A percentile compares a stretch with the other conserved stretches of the same genome.
phyloP scores from a whole-genome alignment of 2,329 filamentous ascomycete genomes.

The Xylariales sp. region DNA sequence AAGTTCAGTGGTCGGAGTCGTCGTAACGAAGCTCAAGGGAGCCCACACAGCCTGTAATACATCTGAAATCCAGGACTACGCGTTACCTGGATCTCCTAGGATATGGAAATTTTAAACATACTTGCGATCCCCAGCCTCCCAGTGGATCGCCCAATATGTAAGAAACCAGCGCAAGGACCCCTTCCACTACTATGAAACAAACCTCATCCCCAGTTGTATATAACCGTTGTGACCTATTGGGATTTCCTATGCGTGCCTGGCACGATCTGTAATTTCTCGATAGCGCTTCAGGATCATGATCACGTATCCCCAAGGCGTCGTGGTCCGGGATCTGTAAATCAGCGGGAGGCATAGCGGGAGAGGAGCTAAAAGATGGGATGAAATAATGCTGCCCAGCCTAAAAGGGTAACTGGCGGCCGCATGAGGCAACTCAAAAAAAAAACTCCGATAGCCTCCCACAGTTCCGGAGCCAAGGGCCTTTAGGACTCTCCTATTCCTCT shows the following conservation, averaged over 20 bases:
- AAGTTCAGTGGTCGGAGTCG: neutral
- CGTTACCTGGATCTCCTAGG: too few relatives aligned
- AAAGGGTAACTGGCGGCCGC: neutral
- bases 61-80: too few relatives aligned
- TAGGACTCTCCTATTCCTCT: too few relatives aligned
- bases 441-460: neutral
- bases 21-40: neutral
- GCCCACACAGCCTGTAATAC: constrained; percentile 1
- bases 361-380: neutral
- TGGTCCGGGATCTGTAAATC: neutral
- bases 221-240: constrained; percentile 1
- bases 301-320: neutral
- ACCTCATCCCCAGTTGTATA: neutral
- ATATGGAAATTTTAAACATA: too few relatives aligned
- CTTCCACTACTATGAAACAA: constrained; percentile 3
- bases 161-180: constrained; percentile 2
- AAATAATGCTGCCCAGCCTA: neutral
- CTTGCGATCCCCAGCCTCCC: too few relatives aligned
- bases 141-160: constrained; percentile 3
- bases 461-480: too few relatives aligned
- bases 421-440: neutral
- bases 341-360: neutral
- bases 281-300: too few relatives aligned
- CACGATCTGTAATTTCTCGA: neutral
- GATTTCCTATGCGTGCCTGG: neutral